A percentile compares a stretch with the other conserved stretches of the same genome.
phyloP scores from a whole-genome alignment of 2,329 filamentous ascomycete genomes.

The Sporothrix dimorphospora region DNA sequence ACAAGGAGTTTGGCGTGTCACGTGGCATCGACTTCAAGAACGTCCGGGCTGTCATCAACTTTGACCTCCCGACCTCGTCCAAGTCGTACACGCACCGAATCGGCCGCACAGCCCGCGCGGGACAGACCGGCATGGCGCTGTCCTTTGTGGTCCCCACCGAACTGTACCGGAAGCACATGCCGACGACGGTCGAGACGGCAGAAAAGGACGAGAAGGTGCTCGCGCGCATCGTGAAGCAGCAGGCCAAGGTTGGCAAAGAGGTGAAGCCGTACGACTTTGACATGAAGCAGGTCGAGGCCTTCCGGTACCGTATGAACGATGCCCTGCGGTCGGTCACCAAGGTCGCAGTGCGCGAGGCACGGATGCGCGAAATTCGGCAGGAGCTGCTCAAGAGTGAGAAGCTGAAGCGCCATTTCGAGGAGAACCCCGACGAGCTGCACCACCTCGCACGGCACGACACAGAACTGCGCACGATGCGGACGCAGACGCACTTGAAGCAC shows the following conservation, averaged over 20 bases:
- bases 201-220: slow-evolving; percentile 86
- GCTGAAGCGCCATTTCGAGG: slow-evolving; percentile 92
- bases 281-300: slow-evolving; percentile 90
- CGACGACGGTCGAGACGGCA: slow-evolving; percentile 74
- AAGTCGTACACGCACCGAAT: slow-evolving; percentile 98
- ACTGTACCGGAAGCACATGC: slow-evolving; percentile 84
- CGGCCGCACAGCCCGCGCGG: slow-evolving; percentile 87
- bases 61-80: slow-evolving; percentile 85
- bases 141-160: slow-evolving; percentile 88
- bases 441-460: slow-evolving; percentile 87
- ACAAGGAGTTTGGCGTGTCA: slow-evolving; percentile 93
- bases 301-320: slow-evolving; percentile 93
- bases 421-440: slow-evolving; percentile 83
- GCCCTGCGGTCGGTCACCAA: slow-evolving; percentile 87
- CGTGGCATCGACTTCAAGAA: slow-evolving; percentile 97
- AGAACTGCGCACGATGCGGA: slow-evolving; percentile 78
- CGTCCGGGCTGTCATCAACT: slow-evolving; percentile 80
- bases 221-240: slow-evolving; percentile 75
- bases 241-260: slow-evolving; percentile 79
- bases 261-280: slow-evolving; percentile 92
- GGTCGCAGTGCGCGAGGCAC: slow-evolving; percentile 85
- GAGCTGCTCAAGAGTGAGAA: slow-evolving; percentile 94
- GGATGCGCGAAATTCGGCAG: slow-evolving; percentile 82
- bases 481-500: slow-evolving; percentile 89
- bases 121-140: slow-evolving; percentile 91